Conservation (phyloP, 1,139 yeast species). For the Pichia sp. region DNA sequence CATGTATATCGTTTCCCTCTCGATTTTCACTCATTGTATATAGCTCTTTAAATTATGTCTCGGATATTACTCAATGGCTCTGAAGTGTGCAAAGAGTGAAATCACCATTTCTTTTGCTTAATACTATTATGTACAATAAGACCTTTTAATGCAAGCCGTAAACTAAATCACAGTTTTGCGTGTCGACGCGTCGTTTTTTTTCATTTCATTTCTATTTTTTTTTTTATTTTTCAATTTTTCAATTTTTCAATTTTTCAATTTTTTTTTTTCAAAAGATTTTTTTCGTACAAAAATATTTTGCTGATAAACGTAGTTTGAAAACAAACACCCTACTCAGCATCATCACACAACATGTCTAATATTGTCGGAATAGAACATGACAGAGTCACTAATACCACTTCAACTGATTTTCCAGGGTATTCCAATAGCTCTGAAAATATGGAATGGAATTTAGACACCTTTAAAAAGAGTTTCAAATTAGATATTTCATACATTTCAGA, state of each 20-base stretch:
- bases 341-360: slow-evolving; percentile 31
- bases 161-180: not conserved
- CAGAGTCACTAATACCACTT: slow-evolving; percentile 79
- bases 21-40: too few species aligned
- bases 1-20: too few species aligned
- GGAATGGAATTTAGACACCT: slow-evolving; percentile 81
- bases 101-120: too few species aligned
- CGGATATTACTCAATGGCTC: too few species aligned
- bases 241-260: not conserved
- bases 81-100: too few species aligned
- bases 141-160: too few species aligned
- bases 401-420: slow-evolving; percentile 89
- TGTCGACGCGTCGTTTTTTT: not conserved
- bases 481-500: slow-evolving; percentile 57
- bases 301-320: not conserved
- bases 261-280: not conserved
- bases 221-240: not conserved
- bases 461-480: slow-evolving; percentile 63
- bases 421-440: slow-evolving; percentile 41
- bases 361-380: slow-evolving; percentile 86
- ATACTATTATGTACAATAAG: too few species aligned
- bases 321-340: not conserved
- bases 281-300: too few species aligned
- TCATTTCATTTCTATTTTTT: not conserved
- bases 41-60: too few species aligned